Base-by-base conservation (phyloP, 1,139 yeast genomes). In the Blastobotrys capitulatus region DNA sequence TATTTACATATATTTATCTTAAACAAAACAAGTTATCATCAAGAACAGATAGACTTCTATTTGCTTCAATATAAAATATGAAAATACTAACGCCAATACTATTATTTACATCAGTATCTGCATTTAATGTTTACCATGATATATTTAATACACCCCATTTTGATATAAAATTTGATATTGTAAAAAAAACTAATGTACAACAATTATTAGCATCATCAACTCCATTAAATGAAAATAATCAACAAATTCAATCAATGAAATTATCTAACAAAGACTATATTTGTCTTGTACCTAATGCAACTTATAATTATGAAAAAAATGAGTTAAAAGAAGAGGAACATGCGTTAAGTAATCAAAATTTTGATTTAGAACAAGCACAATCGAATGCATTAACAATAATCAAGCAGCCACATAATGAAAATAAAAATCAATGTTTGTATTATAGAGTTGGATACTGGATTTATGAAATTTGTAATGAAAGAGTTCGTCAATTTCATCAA, bases 361-460 rank as follows among this genome's bases (percentile, higher is more conserved):
- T 42, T 10, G 53, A 51, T 16, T 31, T 44, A 19, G 47, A 31
- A 12, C 29, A 38, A 20, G 51, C 52, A 1, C 41, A 46, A 36
- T 48, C 51, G 10, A 51, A 60, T 40, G 65, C 74, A 26, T 46
- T 65, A 22, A 57, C 61, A 10, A 54, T 62, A 9, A 56, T 67
- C 15, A 58, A 53, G 9, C 3, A 18, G 6, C 38, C 38, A 5
- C 27, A 34, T 15, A 37, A 35, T 2, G n/a, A 35, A 8, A 6
- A 20, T 1, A 18, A 34, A 8, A 25, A 18, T 1, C 25, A 22
- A 22, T 49, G 52, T 27, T 19, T 49, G 1, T 46, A 49, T 40
- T 72, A 70, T 31, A 54, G 65, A 5, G 68, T 72, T 13, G 81
- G 78, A 6, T 84, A 82, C 65, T 84, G 89, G 87, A 78, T 80